These are phyloP conservation scores for Fomitiporia mediterranea DNA, from an alignment of 1,284 basidiomycete genomes.

Conservation along the genomic window DNA sequence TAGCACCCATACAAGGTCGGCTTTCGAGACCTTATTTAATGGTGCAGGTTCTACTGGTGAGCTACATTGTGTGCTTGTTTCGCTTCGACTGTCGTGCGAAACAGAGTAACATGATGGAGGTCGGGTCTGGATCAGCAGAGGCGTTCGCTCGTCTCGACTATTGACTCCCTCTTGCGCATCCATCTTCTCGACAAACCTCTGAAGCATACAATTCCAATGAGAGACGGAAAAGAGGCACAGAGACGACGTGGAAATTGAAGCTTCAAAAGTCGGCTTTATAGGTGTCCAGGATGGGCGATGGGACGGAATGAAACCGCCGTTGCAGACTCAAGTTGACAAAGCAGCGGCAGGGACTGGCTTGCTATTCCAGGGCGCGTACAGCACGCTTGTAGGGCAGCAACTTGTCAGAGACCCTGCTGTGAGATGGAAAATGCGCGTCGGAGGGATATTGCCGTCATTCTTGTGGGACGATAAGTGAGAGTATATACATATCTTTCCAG, in stretches of 20 bases:
- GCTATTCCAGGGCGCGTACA: background rate
- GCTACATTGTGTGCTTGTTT: background rate
- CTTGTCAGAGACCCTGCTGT: background rate
- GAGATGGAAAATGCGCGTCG: conserved; percentile 6
- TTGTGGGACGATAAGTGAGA: background rate
- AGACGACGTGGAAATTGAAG: background rate
- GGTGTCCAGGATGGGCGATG: background rate
- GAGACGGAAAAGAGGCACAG: background rate
- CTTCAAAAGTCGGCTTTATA: background rate
- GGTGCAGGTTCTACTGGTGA: conserved; percentile 10
- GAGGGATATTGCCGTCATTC: conserved; percentile 2
- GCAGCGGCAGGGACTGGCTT: background rate
- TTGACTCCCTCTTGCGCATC: conserved; percentile 6
- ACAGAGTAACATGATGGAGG: conserved; percentile 7
- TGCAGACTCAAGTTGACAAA: conserved; percentile 19
- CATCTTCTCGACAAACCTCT: conserved; percentile 13
- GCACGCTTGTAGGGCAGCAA: background rate
- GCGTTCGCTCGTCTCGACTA: conserved; percentile 11
- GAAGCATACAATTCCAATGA: background rate
- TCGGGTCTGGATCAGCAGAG: conserved; percentile 12
- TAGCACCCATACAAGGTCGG: conserved; percentile 63
- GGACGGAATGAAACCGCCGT: conserved; percentile 15
- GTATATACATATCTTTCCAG: background rate
- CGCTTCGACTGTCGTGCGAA: background rate
- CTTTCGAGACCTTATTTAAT: conserved; percentile 43